Evolutionary conservation across 163 green algal genomes (phyloP).

Genomic region (Prototheca stagnorum): DNA sequence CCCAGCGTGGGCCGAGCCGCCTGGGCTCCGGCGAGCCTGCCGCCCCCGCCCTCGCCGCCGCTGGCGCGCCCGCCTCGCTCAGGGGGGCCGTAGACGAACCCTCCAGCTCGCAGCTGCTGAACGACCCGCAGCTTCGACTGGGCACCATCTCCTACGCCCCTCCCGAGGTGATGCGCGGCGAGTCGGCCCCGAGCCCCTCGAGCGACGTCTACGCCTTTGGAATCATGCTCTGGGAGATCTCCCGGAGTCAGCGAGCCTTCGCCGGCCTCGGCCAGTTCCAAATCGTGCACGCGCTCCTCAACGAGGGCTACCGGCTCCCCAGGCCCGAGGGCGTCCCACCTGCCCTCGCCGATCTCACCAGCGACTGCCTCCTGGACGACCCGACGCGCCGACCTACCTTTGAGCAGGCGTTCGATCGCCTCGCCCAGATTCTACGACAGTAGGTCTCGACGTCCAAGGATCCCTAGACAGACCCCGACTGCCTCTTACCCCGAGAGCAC

Average conservation of each 20-base stretch:
- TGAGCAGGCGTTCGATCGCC: neutral
- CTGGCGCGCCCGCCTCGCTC: too few relatives aligned
- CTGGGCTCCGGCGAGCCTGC: too few relatives aligned
- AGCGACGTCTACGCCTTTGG: slow-evolving; percentile 8
- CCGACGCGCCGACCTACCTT: neutral
- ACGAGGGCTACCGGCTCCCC: neutral
- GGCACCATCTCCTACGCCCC: slow-evolving; percentile 10
- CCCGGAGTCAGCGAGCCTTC: neutral
- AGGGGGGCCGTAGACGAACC: too few relatives aligned
- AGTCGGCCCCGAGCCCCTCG: too few relatives aligned
- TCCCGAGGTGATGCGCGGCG: slow-evolving; percentile 7
- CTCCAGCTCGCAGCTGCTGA: too few relatives aligned
- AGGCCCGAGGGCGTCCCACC: neutral
- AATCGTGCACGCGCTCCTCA: neutral
- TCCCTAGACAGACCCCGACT: neutral
- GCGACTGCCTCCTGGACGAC: neutral
- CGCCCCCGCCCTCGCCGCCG: too few relatives aligned
- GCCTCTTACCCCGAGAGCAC: neutral
- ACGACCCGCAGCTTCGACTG: too few relatives aligned
- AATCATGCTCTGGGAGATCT: slow-evolving; percentile 3
- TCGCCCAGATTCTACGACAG: neutral
- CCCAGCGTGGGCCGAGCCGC: too few relatives aligned
- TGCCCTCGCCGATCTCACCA: neutral
- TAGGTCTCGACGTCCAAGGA: neutral
- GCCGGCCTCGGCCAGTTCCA: neutral